Percentiles rank a stretch among this genome's conserved stretches.
Conservation (phyloP, 1,284 basidiomycete genomes). For the Hemileia vastatrix region DNA sequence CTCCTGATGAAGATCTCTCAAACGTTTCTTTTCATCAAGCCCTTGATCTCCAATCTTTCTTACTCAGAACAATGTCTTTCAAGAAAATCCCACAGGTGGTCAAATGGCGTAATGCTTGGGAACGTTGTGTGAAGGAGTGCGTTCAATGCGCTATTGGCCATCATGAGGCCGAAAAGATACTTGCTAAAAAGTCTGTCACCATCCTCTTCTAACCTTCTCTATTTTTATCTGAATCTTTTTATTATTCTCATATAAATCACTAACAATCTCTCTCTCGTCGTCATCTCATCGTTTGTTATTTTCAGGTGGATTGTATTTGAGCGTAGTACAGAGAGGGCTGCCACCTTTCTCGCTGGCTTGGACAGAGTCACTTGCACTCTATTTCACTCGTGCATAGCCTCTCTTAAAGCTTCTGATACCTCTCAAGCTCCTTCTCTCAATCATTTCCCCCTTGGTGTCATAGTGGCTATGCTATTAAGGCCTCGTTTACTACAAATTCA, state of each 20-base stretch:
- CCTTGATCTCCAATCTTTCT: conserved; percentile 4
- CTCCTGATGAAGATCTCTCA: neutral
- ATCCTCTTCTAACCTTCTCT: no score
- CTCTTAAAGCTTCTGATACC: neutral
- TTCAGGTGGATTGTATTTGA: neutral
- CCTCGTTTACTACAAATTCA: conserved; percentile 7
- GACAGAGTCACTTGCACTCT: neutral
- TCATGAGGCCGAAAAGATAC: neutral
- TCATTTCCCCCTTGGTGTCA: neutral
- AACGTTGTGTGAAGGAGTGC: conserved; percentile 14
- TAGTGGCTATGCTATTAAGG: conserved; percentile 4
- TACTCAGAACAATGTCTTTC: conserved; percentile 12
- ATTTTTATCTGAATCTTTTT: no score
- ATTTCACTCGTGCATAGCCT: neutral
- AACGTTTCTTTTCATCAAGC: neutral
- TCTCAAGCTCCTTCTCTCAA: neutral
- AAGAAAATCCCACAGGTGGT: conserved; percentile 7
- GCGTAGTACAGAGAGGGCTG: neutral
- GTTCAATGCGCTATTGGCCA: conserved; percentile 14
- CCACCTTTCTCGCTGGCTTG: conserved; percentile 6
- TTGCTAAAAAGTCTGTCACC: conserved; percentile 13
- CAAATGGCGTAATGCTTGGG: conserved; percentile 16
- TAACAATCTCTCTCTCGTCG: neutral
- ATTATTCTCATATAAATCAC: neutral
- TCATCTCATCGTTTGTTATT: conserved; percentile 12